Conservation (phyloP, 331 rosid genomes). For the Spiraea crenata region DNA sequence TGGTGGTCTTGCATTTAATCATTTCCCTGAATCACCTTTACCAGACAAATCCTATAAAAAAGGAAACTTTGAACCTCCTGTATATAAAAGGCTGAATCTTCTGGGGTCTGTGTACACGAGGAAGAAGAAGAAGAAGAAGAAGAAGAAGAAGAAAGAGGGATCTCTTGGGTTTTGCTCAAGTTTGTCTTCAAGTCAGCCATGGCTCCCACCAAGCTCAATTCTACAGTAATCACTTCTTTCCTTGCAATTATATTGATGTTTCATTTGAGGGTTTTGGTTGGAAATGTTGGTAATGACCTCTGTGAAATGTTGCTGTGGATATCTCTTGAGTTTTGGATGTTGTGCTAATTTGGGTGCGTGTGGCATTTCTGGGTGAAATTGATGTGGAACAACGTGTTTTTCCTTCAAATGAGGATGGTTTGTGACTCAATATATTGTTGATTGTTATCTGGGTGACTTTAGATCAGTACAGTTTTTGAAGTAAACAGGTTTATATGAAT, state of each 20-base stretch:
- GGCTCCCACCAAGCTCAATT: constrained; percentile 52
- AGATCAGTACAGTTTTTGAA: not conserved
- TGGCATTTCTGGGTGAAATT: not conserved
- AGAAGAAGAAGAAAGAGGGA: constrained; percentile 2
- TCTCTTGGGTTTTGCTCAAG: not conserved
- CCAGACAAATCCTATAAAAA: not conserved
- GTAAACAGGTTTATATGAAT: not conserved
- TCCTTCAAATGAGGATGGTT: not conserved
- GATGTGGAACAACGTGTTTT: not conserved
- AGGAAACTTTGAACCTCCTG: not conserved
- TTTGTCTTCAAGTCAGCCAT: constrained; percentile 24
- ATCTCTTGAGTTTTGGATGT: not conserved
- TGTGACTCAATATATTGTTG: not conserved
- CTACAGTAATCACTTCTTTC: constrained; percentile 31
- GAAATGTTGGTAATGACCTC: not conserved
- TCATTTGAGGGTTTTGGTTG: not conserved
- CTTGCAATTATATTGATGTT: not conserved
- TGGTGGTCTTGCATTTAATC: too few relatives aligned
- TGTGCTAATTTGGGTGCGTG: not conserved
- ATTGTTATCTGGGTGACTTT: not conserved
- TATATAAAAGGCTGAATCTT: not conserved
- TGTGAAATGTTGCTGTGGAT: not conserved
- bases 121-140: not conserved
- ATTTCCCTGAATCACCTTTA: too few relatives aligned
- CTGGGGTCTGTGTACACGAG: not conserved